Evolutionary conservation across 169 alveolate genomes (phyloP), one percentile per base, ranked within the genome.

Genomic region (Ichthyophthirius multifiliis): DNA sequence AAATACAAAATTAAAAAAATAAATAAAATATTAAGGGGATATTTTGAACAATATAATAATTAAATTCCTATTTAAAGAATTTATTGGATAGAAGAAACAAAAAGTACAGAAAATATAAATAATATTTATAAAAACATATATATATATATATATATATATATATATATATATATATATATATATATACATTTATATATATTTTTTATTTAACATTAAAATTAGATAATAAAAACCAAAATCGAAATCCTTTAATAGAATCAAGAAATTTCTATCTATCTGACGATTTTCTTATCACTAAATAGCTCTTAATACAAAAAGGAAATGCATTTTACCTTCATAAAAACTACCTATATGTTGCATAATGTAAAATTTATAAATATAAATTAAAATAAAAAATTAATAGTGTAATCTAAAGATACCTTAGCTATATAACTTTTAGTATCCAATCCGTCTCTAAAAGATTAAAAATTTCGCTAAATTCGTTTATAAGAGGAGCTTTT

Each of bases 311-410:
- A 4, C 84, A 82, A 32, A 96, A 95, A 13, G 99, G 99, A 30
- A 97, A 98, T 84, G 96, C 94, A 84, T 97, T 98, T 78, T 87
- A 97, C 55, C 92, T 96, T 23, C 94, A 99, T 7, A 93, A 96
- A 81, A 96, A 96, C 63, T 98, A 95, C 89, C 92, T 97, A 48
- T 97, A 97, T 83, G 99, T 97, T 31, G 99, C 99, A 27, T 94
- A 74, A 63, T 95, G 89, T 47, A 76, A 55, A 4, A 1, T 18
- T 55, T 20, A 15, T 10, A 1, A 4, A 5, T 1, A 13, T 12
- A 0, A n/a, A n/a, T n/a, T 31, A 62, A 63, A 45, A 45, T 13
- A 16, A 5, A 6, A 12, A 46, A 15, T 16, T 1, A 13, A 46
- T 46, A 20, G 4, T 20, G 1, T 12, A 12, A 0, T 46, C 27